A percentile compares a stretch with the other conserved stretches of the same genome.
These are phyloP conservation scores for Mycena pura DNA, from an alignment of 768 basidiomycete genomes.

Conservation along the genomic window DNA sequence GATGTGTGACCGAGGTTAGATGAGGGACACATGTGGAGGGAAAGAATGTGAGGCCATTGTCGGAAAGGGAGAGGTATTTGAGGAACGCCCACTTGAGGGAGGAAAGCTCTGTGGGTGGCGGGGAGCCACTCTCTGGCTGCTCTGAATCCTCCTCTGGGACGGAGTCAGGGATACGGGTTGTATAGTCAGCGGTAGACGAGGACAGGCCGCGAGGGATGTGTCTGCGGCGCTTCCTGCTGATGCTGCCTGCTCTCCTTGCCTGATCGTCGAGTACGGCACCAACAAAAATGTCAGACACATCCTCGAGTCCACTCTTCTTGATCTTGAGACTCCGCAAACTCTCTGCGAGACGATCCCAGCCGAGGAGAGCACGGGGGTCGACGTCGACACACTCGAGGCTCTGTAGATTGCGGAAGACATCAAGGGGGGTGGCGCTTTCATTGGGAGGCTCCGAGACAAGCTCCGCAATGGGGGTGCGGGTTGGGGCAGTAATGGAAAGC, in stretches of 20 bases:
- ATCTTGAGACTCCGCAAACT: conserved; percentile 77
- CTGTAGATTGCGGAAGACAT: conserved; percentile 85
- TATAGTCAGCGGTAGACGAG: conserved; percentile 54
- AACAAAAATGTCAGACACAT: conserved; percentile 78
- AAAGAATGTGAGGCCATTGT: conserved; percentile 83
- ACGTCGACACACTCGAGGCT: conserved; percentile 78
- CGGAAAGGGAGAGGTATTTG: conserved; percentile 75
- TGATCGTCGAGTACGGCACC: conserved; percentile 82
- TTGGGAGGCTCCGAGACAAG: conserved; percentile 71
- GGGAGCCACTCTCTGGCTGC: conserved; percentile 30
- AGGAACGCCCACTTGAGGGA: conserved; percentile 77
- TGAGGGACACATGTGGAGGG: conserved; percentile 70
- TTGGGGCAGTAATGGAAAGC: conserved; percentile 68
- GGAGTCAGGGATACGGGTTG: conserved; percentile 59
- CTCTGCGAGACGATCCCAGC: conserved; percentile 82
- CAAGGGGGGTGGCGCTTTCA: conserved; percentile 79
- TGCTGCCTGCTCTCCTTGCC: conserved; percentile 63
- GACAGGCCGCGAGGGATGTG: conserved; percentile 47
- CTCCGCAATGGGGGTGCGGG: conserved; percentile 70
- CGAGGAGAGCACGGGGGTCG: conserved; percentile 81
- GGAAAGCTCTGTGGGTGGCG: conserved; percentile 51
- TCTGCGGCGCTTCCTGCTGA: conserved; percentile 53
- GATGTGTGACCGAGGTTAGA: conserved; percentile 77
- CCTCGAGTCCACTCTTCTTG: conserved; percentile 81
- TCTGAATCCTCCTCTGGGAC: conserved; percentile 57